Evolutionary conservation across 495 filamentous ascomycete genomes (phyloP), one percentile per base, ranked within the genome.

Genomic region (Antarctomyces pellizariae): DNA sequence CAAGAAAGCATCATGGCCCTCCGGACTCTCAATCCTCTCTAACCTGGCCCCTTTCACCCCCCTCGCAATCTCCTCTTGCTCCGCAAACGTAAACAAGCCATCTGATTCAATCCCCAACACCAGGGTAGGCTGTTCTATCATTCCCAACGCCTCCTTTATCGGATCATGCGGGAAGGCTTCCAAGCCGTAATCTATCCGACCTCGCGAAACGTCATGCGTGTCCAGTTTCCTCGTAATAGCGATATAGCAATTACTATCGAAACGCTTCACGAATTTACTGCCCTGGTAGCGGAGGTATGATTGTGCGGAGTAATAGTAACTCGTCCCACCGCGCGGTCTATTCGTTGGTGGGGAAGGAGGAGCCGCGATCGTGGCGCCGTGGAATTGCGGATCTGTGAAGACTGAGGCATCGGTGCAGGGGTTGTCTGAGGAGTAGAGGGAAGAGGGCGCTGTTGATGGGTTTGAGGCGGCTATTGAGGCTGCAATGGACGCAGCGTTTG

Each of bases 191-290:
- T 55, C 39, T 9, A 58, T 50, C 11, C 80, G 68, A 36, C 69
- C 59, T 13, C 80, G 63, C 12, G 77, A 82, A 15, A 97, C 65
- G 43, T 97, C 86, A 45, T 97, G 86, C 2, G 86, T 97, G 42
- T 97, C 86, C n/a, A 97, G 68, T 49, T 97, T 97, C 33, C 86
- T 76, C 4, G 86, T 95, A 46, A 95, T 92, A 33, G 86, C 82
- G 31, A 97, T 95, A 52, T 97, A 97, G 54, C 86, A 95, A 44
- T 97, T 97, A 36, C 78, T 74, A 49, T 97, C 86, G 44, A 93
- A 97, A 4, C 86, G 71, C 42, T 78, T 80, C 35, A 93, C 84
- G 44, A 97, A 97, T 48, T 97, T 97, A 29, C 71, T 64, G 22
- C 77, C 84, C 51, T 97, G 86, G 49, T 97, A 97, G n/a, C 86